Conservation (phyloP, 2,329 filamentous ascomycete genomes). For the Polychaeton citri region DNA sequence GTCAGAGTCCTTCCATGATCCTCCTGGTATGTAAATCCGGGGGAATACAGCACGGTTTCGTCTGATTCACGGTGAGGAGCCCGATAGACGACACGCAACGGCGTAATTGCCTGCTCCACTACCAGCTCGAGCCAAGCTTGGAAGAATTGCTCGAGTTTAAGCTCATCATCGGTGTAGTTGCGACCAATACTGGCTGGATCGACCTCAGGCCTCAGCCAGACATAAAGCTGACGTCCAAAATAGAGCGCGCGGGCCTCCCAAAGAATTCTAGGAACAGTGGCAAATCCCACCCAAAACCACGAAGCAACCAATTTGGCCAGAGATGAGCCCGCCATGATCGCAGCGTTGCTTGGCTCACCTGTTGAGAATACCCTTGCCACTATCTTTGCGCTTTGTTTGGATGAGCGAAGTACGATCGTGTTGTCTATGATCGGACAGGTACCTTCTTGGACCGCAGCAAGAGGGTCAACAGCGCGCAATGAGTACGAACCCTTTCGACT, state of each 20-base stretch:
- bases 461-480: conserved; percentile 32
- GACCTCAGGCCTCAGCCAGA: conserved; percentile 55
- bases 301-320: conserved; percentile 14
- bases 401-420: conserved; percentile 48
- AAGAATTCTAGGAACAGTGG: conserved; percentile 52
- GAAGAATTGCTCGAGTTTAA: conserved; percentile 26
- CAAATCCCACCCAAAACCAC: conserved; percentile 57
- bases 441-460: conserved; percentile 18
- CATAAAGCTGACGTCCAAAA: conserved; percentile 43
- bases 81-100: conserved; percentile 41
- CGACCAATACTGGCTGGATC: conserved; percentile 42
- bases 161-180: conserved; percentile 38
- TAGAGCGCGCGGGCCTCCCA: conserved; percentile 47
- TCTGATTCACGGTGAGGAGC: conserved; percentile 27
- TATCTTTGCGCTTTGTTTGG: conserved; percentile 47
- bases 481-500: conserved; percentile 36
- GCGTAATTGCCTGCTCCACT: conserved; percentile 32
- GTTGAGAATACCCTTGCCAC: conserved; percentile 47
- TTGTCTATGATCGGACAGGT: conserved; percentile 35
- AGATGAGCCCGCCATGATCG: conserved; percentile 25
- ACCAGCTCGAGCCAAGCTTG: conserved; percentile 29
- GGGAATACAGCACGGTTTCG: conserved; percentile 19
- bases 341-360: conserved; percentile 38
- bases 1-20: conserved; percentile 33
- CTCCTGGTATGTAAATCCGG: conserved; percentile 22